phyloP scores from a whole-genome alignment of 208 protist genomes.

The Trypanosoma lewisi region DNA sequence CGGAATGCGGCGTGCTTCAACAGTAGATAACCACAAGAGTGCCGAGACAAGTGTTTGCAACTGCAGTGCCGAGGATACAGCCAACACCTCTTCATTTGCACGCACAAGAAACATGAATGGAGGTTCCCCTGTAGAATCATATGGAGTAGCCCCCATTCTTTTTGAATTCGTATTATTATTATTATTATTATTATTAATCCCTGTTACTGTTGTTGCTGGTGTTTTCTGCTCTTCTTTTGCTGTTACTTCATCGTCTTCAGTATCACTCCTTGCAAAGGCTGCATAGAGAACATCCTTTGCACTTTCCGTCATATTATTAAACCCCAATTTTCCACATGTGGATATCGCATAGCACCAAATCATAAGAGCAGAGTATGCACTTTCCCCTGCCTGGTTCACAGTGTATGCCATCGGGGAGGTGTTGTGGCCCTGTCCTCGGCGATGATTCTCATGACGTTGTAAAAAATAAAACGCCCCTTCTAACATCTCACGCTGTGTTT shows the following conservation, averaged over 20 bases:
- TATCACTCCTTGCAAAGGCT: constrained; percentile 15
- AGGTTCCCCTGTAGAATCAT: neutral
- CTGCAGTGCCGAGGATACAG: constrained; percentile 15
- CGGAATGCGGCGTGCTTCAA: constrained; percentile 13
- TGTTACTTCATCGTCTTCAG: neutral
- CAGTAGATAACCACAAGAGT: constrained; percentile 27
- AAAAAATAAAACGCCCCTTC: constrained; percentile 43
- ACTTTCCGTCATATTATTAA: constrained; percentile 29
- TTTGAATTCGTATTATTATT: neutral
- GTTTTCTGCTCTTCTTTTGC: neutral
- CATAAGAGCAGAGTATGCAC: constrained; percentile 42
- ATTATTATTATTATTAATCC: neutral
- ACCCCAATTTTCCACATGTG: constrained; percentile 36
- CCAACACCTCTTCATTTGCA: constrained; percentile 25
- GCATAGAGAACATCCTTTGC: constrained; percentile 36
- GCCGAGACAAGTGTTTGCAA: constrained; percentile 31
- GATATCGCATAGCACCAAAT: constrained; percentile 63
- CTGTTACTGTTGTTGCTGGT: neutral
- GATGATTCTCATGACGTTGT: constrained; percentile 21
- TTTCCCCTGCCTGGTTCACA: constrained; percentile 12
- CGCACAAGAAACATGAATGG: constrained; percentile 6
- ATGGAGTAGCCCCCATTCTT: neutral
- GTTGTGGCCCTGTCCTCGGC: constrained; percentile 23
- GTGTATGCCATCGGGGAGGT: neutral
- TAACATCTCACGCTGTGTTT: constrained; percentile 38